These are phyloP conservation scores for Leonotis leonurus DNA, from an alignment of 257 asterid species.

Conservation along the genomic window DNA sequence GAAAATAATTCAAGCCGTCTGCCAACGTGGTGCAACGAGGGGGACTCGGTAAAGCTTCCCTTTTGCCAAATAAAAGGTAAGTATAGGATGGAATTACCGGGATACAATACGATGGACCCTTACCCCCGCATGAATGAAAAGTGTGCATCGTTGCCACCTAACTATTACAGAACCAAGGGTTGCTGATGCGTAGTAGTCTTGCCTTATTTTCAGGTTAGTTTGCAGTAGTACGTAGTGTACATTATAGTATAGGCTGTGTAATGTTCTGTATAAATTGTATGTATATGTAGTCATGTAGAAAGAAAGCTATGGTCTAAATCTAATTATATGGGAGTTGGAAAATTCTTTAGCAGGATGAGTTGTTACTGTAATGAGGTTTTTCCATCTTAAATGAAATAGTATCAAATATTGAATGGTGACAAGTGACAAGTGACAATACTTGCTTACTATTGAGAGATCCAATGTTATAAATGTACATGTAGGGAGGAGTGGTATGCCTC, in stretches of 20 bases:
- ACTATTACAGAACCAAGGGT: conserved; percentile 48
- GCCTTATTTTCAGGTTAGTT: not conserved
- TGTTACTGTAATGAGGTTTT: conserved; percentile 29
- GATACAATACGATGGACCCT: conserved; percentile 61
- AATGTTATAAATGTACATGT: too few relatives aligned
- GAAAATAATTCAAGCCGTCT: conserved; percentile 66
- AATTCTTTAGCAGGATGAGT: conserved; percentile 37
- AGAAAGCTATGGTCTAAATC: not conserved
- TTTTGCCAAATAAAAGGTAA: conserved; percentile 82
- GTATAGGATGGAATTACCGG: conserved; percentile 84
- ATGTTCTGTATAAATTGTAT: not conserved
- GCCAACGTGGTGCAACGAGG: conserved; percentile 90
- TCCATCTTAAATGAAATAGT: conserved; percentile 15
- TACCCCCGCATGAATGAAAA: conserved; percentile 84
- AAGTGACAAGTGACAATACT: too few relatives aligned
- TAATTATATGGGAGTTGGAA: conserved; percentile 23
- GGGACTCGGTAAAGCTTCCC: conserved; percentile 70
- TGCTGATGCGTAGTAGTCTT: conserved; percentile 39
- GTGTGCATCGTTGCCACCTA: conserved; percentile 82
- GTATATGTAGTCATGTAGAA: not conserved
- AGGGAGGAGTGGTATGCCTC: too few relatives aligned
- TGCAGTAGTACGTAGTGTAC: not conserved
- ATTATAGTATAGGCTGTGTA: not conserved
- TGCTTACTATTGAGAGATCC: not conserved
- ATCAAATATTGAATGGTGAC: not conserved